Evolutionary conservation across 2,329 filamentous ascomycete genomes (phyloP), one percentile per base, ranked within the genome.

Genomic region (Xylariaceae sp.): DNA sequence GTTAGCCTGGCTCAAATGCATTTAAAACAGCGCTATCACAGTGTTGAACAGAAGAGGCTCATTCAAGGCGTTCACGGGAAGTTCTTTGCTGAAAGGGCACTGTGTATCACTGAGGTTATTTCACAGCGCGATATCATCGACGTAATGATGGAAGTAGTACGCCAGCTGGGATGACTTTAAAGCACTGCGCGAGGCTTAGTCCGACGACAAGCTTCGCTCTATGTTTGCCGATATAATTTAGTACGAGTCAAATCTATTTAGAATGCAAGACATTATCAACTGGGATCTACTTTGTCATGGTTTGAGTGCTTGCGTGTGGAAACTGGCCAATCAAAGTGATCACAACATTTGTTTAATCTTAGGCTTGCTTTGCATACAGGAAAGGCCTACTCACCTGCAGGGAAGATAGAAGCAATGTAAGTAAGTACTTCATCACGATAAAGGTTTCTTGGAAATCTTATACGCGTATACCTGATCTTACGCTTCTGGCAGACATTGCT

Each of bases 81-180:
- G 72, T 0, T 65, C 36, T 3, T 64, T 71, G 5, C 64, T 68
- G 29, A 81, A 81, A 3, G 67, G 61, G 0, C 63, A 67, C 2
- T 62, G 48, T 1, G 67, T 53, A 53, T 81, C 78, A 41, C 76
- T 78, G 6, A 82, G 71, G 47, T 82, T 78, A 61, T 80, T 81
- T 79, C 79, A 81, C 2, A 68, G 65, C 1, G 79, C 77, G 16
- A 80, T 65, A 33, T 66, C 53, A 1, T 61, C 56, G 7, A 74
- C 72, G 60, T 81, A 80, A 51, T 74, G 71, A 37, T 73, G 68
- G 40, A 79, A 79, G 12, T 76, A 65, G 6, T 57, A 64, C 2
- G 75, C 69, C 9, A 76, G 65, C 2, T 67, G 65, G n/a, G 64
- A 67, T 3, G 70, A 61, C 29, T 70, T 45, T 0, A 78, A 65